Conservation (phyloP, 148 eudicot species). For the Fallopia convolvulus region DNA sequence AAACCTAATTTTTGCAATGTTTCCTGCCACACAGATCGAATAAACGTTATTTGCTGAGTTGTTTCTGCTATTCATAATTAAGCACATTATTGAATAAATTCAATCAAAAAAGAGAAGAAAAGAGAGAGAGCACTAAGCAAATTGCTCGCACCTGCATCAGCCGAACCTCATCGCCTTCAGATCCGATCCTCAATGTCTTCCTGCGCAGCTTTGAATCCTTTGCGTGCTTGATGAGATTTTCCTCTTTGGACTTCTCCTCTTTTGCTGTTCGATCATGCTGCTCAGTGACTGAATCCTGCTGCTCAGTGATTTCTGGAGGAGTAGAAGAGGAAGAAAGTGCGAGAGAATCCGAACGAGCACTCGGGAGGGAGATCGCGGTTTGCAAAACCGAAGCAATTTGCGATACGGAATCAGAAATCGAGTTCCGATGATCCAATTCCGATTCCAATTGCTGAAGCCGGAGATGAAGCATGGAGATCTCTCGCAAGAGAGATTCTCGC, state of each 20-base stretch:
- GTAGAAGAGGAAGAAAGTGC: slow-evolving; percentile 8
- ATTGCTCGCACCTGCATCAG: slow-evolving; percentile 49
- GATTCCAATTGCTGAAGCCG: slow-evolving; percentile 33
- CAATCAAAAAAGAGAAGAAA: background rate
- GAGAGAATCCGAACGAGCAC: slow-evolving; percentile 1
- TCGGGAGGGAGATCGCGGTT: slow-evolving; percentile 18
- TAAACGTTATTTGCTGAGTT: background rate
- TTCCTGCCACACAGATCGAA: slow-evolving; percentile 37
- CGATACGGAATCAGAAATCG: slow-evolving; percentile 27
- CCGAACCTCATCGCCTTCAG: slow-evolving; percentile 74
- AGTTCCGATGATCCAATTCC: slow-evolving; percentile 28
- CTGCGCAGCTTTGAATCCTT: slow-evolving; percentile 6
- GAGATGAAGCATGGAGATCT: slow-evolving; percentile 36
- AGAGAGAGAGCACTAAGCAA: slow-evolving; percentile 14
- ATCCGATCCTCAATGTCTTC: slow-evolving; percentile 48
- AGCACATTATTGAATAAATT: background rate
- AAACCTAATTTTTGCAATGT: slow-evolving; percentile 75
- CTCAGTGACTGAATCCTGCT: slow-evolving; percentile 7
- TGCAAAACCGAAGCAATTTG: slow-evolving; percentile 39
- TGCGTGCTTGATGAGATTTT: background rate
- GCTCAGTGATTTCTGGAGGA: slow-evolving; percentile 10
- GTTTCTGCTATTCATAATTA: background rate
- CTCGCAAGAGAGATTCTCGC: slow-evolving; percentile 46
- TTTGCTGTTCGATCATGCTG: slow-evolving; percentile 9
- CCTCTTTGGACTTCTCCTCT: slow-evolving; percentile 15